Conservation (phyloP, 345 rosid species). For the Citrus australasica region DNA sequence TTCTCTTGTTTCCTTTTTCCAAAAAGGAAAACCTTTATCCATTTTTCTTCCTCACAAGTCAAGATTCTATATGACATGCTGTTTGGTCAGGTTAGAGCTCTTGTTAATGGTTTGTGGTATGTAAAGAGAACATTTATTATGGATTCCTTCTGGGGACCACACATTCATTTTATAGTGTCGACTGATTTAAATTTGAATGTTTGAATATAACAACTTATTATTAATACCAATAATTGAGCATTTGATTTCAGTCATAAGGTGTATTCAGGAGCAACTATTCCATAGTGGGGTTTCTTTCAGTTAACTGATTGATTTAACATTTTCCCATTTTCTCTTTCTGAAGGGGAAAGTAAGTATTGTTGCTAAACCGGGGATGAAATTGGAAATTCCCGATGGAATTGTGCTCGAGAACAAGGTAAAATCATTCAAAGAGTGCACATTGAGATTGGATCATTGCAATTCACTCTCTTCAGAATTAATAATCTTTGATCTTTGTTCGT, state of each 20-base stretch:
- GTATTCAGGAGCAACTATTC: not conserved
- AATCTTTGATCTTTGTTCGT: not conserved
- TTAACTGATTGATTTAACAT: not conserved
- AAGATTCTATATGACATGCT: not conserved
- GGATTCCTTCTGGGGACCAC: not conserved
- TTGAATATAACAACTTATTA: not conserved
- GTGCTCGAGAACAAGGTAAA: conserved; percentile 43
- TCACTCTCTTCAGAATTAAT: not conserved
- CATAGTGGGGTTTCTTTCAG: no score
- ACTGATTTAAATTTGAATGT: not conserved
- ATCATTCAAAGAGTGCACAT: not conserved
- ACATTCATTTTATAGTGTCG: not conserved
- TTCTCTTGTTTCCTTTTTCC: not conserved
- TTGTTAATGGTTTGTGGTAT: not conserved
- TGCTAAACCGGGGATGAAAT: conserved; percentile 38
- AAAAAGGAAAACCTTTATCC: not conserved
- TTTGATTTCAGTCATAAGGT: not conserved
- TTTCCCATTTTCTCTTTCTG: not conserved
- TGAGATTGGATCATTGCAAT: not conserved
- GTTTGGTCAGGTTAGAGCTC: not conserved
- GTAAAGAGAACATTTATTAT: not conserved
- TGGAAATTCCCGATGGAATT: conserved; percentile 45
- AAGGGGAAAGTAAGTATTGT: conserved; percentile 47
- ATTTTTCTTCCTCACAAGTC: not conserved
- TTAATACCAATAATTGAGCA: not conserved